Conservation (phyloP, 441 rosid genomes). For the Pelargonium australe region DNA sequence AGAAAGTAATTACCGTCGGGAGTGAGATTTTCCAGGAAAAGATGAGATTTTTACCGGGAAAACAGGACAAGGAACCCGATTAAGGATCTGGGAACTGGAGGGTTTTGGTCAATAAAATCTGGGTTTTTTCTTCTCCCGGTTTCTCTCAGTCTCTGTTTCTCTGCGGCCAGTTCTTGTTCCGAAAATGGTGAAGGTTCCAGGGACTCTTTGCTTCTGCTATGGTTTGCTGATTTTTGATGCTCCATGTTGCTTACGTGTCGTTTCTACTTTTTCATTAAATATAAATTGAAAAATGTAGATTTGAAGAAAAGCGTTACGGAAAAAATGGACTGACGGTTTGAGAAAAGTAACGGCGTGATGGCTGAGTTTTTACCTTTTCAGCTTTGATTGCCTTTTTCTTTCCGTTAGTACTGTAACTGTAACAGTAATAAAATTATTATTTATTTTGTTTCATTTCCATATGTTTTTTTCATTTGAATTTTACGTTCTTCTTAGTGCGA, state of each 20-base stretch:
- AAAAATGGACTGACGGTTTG: conserved; percentile 7
- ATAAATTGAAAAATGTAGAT: background rate
- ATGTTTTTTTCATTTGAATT: too few species aligned
- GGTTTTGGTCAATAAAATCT: background rate
- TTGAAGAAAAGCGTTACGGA: background rate
- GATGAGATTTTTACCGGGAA: background rate
- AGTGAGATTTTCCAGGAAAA: background rate
- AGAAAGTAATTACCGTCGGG: too few species aligned
- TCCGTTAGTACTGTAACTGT: too few species aligned
- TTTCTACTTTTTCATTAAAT: background rate
- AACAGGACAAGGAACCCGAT: background rate
- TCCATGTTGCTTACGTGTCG: background rate
- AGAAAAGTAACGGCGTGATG: conserved; percentile 5
- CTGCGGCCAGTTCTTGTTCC: background rate
- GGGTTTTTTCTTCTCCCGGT: background rate
- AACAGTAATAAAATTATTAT: too few species aligned
- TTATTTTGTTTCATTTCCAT: too few species aligned
- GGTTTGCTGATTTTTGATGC: background rate
- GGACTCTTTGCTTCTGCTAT: conserved; percentile 1
- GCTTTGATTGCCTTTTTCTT: too few species aligned
- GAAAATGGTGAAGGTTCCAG: conserved; percentile 6
- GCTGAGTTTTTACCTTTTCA: background rate
- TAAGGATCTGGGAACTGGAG: conserved; percentile 4
- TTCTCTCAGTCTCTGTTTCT: background rate
- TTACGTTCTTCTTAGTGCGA: too few species aligned